These are phyloP conservation scores for Aspergillus steynii DNA, from an alignment of 495 filamentous ascomycete genomes.

Conservation along the genomic window DNA sequence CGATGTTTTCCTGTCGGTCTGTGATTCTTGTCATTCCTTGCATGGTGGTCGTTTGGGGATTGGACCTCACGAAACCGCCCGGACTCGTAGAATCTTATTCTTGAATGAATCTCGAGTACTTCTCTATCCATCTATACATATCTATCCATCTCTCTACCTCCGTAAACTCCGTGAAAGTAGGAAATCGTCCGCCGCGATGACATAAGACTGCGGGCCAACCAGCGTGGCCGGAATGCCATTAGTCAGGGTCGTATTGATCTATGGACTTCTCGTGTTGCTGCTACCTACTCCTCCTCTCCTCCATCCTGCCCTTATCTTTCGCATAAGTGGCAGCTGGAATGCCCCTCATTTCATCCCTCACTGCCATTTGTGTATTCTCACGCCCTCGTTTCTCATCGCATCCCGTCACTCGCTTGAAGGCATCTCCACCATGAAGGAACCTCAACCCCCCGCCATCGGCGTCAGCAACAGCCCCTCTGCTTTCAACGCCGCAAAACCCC, in stretches of 20 bases:
- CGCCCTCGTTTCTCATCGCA: not conserved
- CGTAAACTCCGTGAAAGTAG: not conserved
- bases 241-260: not conserved
- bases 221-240: not conserved
- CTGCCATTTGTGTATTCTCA: not conserved
- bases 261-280: not conserved
- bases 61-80: too few species aligned
- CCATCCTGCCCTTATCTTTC: not conserved
- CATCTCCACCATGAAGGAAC: slow-evolving; percentile 29
- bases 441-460: slow-evolving; percentile 13
- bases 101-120: too few species aligned
- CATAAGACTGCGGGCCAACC: not conserved
- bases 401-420: not conserved
- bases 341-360: not conserved
- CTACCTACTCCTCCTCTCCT: not conserved
- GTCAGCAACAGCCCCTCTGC: not conserved
- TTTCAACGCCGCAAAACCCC: slow-evolving; percentile 10
- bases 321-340: not conserved
- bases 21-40: not conserved
- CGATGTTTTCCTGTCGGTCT: slow-evolving; percentile 6
- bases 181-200: not conserved
- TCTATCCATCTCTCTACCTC: not conserved
- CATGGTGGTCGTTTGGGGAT: not conserved
- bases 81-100: not conserved
- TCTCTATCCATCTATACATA: too few species aligned